phyloP scores from a whole-genome alignment of 805 yeast genomes.

The Komagataella phaffii region DNA sequence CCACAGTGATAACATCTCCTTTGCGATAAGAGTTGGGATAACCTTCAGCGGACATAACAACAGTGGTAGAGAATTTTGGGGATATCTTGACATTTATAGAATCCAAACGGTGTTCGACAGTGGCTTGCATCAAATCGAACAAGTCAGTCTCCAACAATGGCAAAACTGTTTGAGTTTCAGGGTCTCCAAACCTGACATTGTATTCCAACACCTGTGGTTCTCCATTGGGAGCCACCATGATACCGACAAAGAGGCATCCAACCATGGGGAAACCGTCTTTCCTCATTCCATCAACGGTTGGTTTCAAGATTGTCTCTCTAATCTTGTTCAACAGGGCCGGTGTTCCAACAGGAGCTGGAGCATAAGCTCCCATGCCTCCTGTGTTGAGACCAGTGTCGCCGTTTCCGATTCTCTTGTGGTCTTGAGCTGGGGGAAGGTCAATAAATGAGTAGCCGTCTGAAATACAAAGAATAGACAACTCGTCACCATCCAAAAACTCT shows the following conservation, averaged over 20 bases:
- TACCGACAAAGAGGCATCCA: conserved; percentile 91
- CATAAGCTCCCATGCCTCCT: conserved; percentile 99
- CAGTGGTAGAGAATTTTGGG: conserved; percentile 71
- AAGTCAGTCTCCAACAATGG: conserved; percentile 86
- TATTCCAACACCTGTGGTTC: conserved; percentile 88
- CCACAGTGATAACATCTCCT: conserved; percentile 71
- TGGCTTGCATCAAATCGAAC: conserved; percentile 84
- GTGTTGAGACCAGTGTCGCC: conserved; percentile 93
- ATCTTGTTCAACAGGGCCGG: conserved; percentile 57
- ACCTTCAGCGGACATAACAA: conserved; percentile 94
- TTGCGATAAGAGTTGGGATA: conserved; percentile 82
- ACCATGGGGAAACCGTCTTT: conserved; percentile 89
- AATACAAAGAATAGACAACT: conserved; percentile 81
- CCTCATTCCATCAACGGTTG: conserved; percentile 94
- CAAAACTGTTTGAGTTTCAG: conserved; percentile 94
- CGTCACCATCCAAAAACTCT: conserved; percentile 94
- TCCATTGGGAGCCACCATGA: conserved; percentile 77
- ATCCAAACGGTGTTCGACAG: conserved; percentile 90
- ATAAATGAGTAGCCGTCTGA: conserved; percentile 87
- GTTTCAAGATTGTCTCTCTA: conserved; percentile 65
- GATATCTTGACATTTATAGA: conserved; percentile 49
- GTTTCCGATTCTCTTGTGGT: conserved; percentile 90
- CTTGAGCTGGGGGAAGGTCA: conserved; percentile 95
- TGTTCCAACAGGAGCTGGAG: conserved; percentile 95
- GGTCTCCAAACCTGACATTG: conserved; percentile 97